Base-by-base conservation (phyloP, 345 rosid genomes). In the Salix brachista region DNA sequence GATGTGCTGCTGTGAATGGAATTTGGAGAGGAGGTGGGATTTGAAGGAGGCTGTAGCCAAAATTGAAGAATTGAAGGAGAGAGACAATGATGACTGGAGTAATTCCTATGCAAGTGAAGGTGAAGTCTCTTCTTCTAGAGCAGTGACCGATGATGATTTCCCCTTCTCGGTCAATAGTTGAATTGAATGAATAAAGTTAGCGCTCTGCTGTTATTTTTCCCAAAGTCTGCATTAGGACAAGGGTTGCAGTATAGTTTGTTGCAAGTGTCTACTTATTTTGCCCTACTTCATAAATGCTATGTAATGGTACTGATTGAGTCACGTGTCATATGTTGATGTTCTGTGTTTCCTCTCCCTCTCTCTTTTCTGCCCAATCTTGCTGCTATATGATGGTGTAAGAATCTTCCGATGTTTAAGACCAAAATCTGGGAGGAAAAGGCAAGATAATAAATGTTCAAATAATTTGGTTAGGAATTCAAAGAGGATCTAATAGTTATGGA, bases 1-100 rank as follows among this genome's bases (percentile, higher is more conserved):
- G 28, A 86, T 92, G 94, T 82, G 91, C 30, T 91, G 98, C 70
- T 91, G 97, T 65, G 97, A 92, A 64, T 83, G 91, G 95, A 85
- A 90, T 44, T 72, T 85, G 34, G 97, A 91, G 79, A 89, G 77
- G 78, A 86, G 98, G 73, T 88, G 90, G 87, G 93, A 85, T 70
- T 75, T 94, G 76, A 87, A 76, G 42, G 92, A 88, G 62, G 97
- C 87, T 32, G 84, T 87, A 60, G 87, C 75, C 34, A 89, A 80
- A 62, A 89, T 94, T 56, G 84, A 78, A 60, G 92, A 88, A 83
- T 81, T 82, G 84, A 87, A 81, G 77, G 93, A 88, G 82, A 88
- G 73, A 65, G 88, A 83, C 8, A 58, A 19, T 32, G 92, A 89
- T 44, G 90, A 91, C 30, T 81, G 56, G 60, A 89, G 92, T 58